Base-by-base conservation (phyloP, 1,284 basidiomycete genomes). In the Exobasidium rhododendri region DNA sequence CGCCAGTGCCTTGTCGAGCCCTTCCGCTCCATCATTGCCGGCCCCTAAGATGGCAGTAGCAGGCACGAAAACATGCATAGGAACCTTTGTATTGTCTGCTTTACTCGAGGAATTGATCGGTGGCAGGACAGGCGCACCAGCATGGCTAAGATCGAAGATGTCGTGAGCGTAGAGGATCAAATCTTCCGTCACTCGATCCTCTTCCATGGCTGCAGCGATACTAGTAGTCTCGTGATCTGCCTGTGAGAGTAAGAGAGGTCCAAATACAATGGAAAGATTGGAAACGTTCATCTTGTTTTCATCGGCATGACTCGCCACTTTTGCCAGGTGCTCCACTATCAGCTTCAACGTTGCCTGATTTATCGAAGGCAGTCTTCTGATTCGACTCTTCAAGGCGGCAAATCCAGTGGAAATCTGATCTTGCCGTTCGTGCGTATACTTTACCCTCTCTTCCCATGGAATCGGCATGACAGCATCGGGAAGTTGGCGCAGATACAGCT, bases 251-350 rank as follows among this genome's bases (percentile, higher is more conserved):
- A 80, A 62, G 11, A 73, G 75, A 14, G 75, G 77, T 14, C 75
- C 75, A 40, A 79, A 78, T 56, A 80, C 75, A 17, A 80, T 66
- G 29, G 73, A 70, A 3, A 80, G 70, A 68, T 81, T 81, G 67
- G 89, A 90, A 0, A 89, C 83, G 66, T 92, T 91, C 94, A 98
- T 98, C 82, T 96, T 97, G 81, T 96, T 97, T 78, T 85, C 85
- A 22, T 87, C 85, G 3, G 85, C 83, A 55, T 85, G 83, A 5
- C 86, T 82, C 1, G 87, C 86, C 3, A 98, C 87, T 26, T 88
- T 85, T 6, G 88, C 84, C 11, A 98, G 86, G 80, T 97, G 94
- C 70, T 94, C 90, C 17, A 96, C 82, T n/a, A 97, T 81, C 7
- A 88, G 86, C 69, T 87, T 89, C 70, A 97, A 85, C 0, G 92